phyloP scores from a whole-genome alignment of 345 rosid species.

The Eucalyptus erythrocorys region DNA sequence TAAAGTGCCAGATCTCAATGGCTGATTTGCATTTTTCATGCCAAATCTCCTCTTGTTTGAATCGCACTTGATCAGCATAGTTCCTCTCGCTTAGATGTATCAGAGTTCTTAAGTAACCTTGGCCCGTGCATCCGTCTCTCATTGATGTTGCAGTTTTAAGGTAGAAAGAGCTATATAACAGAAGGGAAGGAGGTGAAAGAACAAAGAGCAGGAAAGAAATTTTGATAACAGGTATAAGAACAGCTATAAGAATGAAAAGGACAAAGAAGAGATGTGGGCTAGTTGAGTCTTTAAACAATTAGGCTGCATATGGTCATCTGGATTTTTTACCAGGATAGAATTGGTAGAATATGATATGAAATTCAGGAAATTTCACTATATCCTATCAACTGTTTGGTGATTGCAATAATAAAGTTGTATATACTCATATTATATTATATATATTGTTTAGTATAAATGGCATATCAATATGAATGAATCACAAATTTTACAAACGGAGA shows the following conservation, averaged over 20 bases:
- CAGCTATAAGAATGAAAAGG: not conserved
- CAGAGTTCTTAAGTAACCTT: not conserved
- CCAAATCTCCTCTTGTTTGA: not conserved
- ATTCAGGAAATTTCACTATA: too few relatives aligned
- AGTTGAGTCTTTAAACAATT: not conserved
- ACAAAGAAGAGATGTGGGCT: not conserved
- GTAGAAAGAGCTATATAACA: not conserved
- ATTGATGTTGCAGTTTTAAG: not conserved
- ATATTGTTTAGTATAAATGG: too few relatives aligned
- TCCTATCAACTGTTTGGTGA: too few relatives aligned
- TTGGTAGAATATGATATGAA: too few relatives aligned
- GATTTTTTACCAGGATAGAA: too few relatives aligned
- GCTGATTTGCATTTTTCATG: not conserved
- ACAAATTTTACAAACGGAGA: too few relatives aligned
- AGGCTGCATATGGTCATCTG: not conserved
- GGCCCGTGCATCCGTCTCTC: not conserved
- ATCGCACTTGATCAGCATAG: not conserved
- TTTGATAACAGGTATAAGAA: not conserved
- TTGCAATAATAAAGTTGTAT: too few relatives aligned
- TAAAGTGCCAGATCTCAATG: not conserved
- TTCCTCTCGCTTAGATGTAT: not conserved
- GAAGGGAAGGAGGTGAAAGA: not conserved
- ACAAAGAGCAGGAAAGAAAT: not conserved
- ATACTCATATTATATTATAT: too few relatives aligned
- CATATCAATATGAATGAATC: too few relatives aligned